Base-by-base conservation (phyloP, 108 stramenopile species). In the Fragilaria crotonensis region DNA sequence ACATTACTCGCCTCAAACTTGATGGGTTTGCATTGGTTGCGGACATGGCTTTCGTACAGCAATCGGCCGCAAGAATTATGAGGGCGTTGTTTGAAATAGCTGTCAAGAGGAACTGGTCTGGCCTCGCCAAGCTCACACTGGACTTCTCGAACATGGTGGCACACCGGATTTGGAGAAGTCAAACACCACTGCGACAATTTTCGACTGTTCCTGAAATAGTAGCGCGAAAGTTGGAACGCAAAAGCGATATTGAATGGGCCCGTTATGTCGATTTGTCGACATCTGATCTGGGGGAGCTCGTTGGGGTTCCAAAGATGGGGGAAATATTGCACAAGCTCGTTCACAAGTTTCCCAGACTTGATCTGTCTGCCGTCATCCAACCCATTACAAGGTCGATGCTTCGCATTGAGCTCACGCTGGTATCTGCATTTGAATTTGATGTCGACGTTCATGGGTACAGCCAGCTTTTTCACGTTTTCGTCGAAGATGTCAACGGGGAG, bases 11-110 rank as follows among this genome's bases (percentile, higher is more conserved):
- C 46, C 76, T 98, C n/a, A 90, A 82, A 54, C 77, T 99, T 5
- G 99, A 98, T 65, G 99, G 99, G n/a, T 97, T 97, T 69, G 99
- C 99, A 9, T 74, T 99, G 27, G 82, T 93, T 11, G 83, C 96
- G 45, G 99, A 99, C 75, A 98, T 99, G 96, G 93, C 92, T 14
- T 98, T 95, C 72, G 94, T 99, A 53, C 96, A 97, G 74, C 97
- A 98, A 67, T 95, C 93, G 45, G 97, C 97, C 18, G 94, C 88
- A 0, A 85, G 99, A 50, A 87, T 99, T 50, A 87, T 97, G 90
- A 78, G 99, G 11, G 95, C 95, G 21, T 63, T 99, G 25, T 98
- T 98, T 60, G 99, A 99, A 69, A 93, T 99, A 21, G 90, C 96
- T 23, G 70, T 97, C 11, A 87, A 93, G 60, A 77, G 96, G 7